Evolutionary conservation across 2,329 filamentous ascomycete genomes (phyloP), one percentile per base, ranked within the genome.

Genomic region (Pochonia chlamydosporia): DNA sequence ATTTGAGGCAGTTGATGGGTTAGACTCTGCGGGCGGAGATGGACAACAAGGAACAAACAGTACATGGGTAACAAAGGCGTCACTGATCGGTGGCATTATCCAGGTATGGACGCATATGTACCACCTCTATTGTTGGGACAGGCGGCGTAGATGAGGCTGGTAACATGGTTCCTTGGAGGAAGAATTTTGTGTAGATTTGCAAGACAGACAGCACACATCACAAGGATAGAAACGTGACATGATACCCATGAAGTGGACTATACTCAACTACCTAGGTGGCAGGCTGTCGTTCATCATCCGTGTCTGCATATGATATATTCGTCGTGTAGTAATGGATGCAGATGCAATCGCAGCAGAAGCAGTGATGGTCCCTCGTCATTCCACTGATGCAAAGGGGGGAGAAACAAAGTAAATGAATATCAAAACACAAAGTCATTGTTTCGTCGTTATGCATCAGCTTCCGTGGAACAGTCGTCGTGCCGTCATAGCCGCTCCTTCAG

Each of bases 1-100:
- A 97, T 71, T 78, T 93, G 57, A 77, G 89, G 62, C 93, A 99
- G 72, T 72, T 99, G 58, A 99, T 99, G 93, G 93, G 93, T 3
- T 68, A 48, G 60, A 39, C 20, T 10, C 25, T 42, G 24, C 16
- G 16, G 40, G 24, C 8, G 14, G 24, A 42, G 13, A n/a, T 14
- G 24, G 14, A 30, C 24, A 7, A 13, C 6, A 16, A 16, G 8
- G 20, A 28, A n/a, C n/a, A n/a, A n/a, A n/a, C n/a, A n/a, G n/a
- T n/a, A n/a, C n/a, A n/a, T n/a, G n/a, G n/a, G n/a, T n/a, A n/a
- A n/a, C n/a, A n/a, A n/a, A n/a, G n/a, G n/a, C n/a, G n/a, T n/a
- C n/a, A n/a, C n/a, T n/a, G n/a, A n/a, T n/a, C n/a, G n/a, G n/a
- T n/a, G n/a, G n/a, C n/a, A n/a, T n/a, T n/a, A n/a, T n/a, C n/a